Evolutionary conservation across 306 rosid species (phyloP).

Genomic region (Vigna mungo): DNA sequence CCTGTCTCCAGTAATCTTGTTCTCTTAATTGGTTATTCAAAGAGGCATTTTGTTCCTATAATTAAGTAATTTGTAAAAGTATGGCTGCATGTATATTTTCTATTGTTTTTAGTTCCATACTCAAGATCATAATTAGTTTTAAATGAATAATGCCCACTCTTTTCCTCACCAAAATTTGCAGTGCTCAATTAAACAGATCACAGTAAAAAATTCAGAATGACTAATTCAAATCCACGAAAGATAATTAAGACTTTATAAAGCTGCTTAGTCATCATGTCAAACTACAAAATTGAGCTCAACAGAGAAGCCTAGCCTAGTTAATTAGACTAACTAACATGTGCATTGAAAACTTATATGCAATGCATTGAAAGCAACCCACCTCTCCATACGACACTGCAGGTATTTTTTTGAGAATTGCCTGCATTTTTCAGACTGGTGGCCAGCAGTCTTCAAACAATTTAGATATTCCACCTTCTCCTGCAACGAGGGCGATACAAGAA

Average conservation of each 20-base stretch:
- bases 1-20: background rate
- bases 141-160: background rate
- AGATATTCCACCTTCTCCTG: constrained; percentile 94
- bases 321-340: constrained; percentile 20
- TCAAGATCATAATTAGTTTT: constrained; percentile 6
- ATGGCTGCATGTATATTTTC: background rate
- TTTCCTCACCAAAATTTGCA: background rate
- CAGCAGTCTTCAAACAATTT: constrained; percentile 71
- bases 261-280: constrained; percentile 2
- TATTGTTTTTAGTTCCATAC: constrained; percentile 14
- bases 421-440: constrained; percentile 81
- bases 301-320: background rate
- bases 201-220: constrained; percentile 2
- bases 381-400: constrained; percentile 88
- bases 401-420: constrained; percentile 82
- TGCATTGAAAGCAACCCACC: constrained; percentile 62
- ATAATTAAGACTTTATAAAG: background rate
- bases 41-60: too few species aligned
- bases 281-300: constrained; percentile 4
- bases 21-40: background rate
- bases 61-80: background rate
- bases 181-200: constrained; percentile 17
- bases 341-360: background rate
- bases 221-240: constrained; percentile 25
- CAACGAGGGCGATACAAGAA: constrained; percentile 38